phyloP scores from a whole-genome alignment of 805 yeast species.

The Lipomyces sp. region DNA sequence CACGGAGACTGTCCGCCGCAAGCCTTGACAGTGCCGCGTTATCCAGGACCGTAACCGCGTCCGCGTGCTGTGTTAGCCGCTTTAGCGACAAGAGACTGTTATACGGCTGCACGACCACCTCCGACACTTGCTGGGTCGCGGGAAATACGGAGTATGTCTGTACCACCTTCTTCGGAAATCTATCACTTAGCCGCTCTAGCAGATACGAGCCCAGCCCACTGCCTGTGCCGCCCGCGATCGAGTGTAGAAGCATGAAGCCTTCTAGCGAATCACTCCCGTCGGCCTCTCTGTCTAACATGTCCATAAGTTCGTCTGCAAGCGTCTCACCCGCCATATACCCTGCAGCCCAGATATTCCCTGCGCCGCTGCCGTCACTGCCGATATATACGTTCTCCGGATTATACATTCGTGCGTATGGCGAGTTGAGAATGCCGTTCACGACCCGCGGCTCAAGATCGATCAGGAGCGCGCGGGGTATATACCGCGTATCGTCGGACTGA shows the following conservation, averaged over 20 bases:
- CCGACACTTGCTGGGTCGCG: slow-evolving; percentile 71
- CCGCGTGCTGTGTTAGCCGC: slow-evolving; percentile 79
- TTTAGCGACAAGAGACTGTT: slow-evolving; percentile 80
- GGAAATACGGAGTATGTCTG: slow-evolving; percentile 89
- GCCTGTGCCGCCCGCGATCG: slow-evolving; percentile 99
- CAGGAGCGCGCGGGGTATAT: slow-evolving; percentile 82
- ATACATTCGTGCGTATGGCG: slow-evolving; percentile 58
- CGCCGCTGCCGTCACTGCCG: slow-evolving; percentile 82
- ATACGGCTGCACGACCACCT: slow-evolving; percentile 98
- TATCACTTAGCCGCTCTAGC: slow-evolving; percentile 73
- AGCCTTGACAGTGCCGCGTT: slow-evolving; percentile 77
- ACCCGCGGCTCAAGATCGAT: slow-evolving; percentile 83
- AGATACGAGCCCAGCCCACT: slow-evolving; percentile 88
- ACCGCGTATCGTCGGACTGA: slow-evolving; percentile 66
- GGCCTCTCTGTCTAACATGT: slow-evolving; percentile 81
- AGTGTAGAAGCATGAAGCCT: slow-evolving; percentile 86
- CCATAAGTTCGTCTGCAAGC: slow-evolving; percentile 69
- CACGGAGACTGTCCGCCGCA: slow-evolving; percentile 60
- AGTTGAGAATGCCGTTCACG: slow-evolving; percentile 56
- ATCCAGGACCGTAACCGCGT: slow-evolving; percentile 85
- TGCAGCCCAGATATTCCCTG: slow-evolving; percentile 94
- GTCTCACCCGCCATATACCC: slow-evolving; percentile 76
- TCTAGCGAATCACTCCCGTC: slow-evolving; percentile 87
- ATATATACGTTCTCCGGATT: slow-evolving; percentile 79
- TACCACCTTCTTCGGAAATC: slow-evolving; percentile 75